Conservation (phyloP, 2,329 filamentous ascomycete species). For the Penicillium sp. region DNA sequence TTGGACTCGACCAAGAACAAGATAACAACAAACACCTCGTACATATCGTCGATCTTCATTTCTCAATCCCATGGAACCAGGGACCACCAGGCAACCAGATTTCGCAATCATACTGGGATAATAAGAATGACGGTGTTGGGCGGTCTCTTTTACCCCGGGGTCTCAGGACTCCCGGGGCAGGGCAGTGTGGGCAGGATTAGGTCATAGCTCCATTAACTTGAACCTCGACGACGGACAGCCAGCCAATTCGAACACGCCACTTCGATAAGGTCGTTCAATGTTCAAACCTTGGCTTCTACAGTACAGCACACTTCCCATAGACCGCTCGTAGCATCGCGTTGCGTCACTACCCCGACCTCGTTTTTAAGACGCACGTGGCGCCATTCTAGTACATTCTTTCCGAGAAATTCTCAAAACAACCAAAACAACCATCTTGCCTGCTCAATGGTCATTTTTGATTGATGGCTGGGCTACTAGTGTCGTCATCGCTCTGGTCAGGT, state of each 20-base stretch:
- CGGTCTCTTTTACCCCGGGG: not conserved
- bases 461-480: not conserved
- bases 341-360: not conserved
- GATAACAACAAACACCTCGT: not conserved
- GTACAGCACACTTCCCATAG: not conserved
- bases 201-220: not conserved
- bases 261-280: not conserved
- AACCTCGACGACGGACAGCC: not conserved
- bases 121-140: not conserved
- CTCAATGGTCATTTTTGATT: too few species aligned
- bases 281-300: not conserved
- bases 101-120: not conserved
- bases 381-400: not conserved
- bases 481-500: not conserved
- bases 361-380: not conserved
- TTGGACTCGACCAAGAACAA: not conserved
- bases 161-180: not conserved
- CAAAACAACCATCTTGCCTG: too few species aligned
- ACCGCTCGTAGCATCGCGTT: not conserved
- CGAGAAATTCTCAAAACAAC: not conserved
- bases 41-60: not conserved
- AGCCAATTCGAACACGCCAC: not conserved
- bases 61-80: not conserved
- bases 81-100: not conserved
- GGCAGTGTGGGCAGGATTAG: not conserved